These are phyloP conservation scores for Solanum chacoense DNA, from an alignment of 305 asterid genomes.

Conservation along the genomic window DNA sequence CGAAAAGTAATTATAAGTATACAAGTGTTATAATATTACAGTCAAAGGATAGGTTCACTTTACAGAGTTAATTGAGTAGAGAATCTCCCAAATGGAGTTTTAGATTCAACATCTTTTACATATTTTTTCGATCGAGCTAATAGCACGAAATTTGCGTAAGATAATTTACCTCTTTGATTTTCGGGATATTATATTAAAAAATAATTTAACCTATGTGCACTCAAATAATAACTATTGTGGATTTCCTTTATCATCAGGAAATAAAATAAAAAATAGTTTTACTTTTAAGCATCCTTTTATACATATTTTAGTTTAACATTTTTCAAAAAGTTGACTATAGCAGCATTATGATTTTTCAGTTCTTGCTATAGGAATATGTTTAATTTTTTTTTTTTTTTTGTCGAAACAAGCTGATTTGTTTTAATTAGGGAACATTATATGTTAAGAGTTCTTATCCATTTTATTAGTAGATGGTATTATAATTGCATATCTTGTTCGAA, in stretches of 20 bases:
- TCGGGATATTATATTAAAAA: background rate
- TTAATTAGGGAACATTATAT: background rate
- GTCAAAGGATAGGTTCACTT: background rate
- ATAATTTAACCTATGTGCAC: too few species aligned
- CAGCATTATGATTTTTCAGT: background rate
- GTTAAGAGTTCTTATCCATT: background rate
- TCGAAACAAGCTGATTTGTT: background rate
- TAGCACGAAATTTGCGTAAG: background rate
- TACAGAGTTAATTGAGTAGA: background rate
- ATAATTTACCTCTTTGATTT: background rate
- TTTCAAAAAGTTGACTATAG: too few species aligned
- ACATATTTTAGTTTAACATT: too few species aligned
- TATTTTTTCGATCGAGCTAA: too few species aligned
- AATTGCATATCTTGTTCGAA: background rate
- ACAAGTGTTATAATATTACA: background rate
- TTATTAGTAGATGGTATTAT: background rate
- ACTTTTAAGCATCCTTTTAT: background rate
- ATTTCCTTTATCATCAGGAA: background rate
- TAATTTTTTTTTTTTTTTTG: background rate
- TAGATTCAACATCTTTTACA: too few species aligned
- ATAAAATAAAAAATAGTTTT: too few species aligned
- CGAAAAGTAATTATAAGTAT: too few species aligned
- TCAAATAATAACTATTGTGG: background rate
- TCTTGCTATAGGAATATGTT: background rate
- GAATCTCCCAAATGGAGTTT: background rate